A percentile compares a stretch with the other conserved stretches of the same genome.
Evolutionary conservation across 768 basidiomycete genomes (phyloP).

Genomic region (Exidia glandulosa): DNA sequence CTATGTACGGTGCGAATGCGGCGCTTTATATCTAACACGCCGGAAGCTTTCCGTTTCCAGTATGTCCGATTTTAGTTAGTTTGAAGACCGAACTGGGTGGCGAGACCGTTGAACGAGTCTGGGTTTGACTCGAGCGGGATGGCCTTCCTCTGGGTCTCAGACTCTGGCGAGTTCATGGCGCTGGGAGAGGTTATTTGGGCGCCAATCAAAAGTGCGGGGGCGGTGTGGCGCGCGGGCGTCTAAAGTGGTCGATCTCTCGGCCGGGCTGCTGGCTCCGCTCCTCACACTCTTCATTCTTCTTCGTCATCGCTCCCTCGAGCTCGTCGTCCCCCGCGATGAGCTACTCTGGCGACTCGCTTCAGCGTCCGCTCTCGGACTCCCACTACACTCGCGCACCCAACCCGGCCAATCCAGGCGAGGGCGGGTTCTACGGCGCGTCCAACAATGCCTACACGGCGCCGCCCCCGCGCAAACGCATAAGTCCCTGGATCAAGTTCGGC

Average conservation of each 20-base stretch:
- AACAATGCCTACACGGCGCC: background rate
- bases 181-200: too few relatives aligned
- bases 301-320: background rate
- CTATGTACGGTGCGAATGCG: too few relatives aligned
- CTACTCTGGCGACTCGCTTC: background rate
- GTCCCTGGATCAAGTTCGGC: constrained; percentile 69
- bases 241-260: background rate
- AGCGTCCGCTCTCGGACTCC: background rate
- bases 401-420: background rate
- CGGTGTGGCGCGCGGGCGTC: background rate
- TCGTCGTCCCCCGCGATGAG: background rate
- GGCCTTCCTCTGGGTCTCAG: background rate
- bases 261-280: background rate
- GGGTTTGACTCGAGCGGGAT: constrained; percentile 2
- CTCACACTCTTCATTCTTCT: background rate
- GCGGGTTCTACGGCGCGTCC: background rate
- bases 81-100: background rate
- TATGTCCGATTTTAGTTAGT: too few relatives aligned
- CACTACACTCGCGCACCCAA: background rate
- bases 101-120: background rate
- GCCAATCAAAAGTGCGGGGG: background rate
- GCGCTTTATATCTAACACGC: too few relatives aligned
- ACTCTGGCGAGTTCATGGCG: background rate
- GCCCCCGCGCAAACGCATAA: constrained; percentile 38
- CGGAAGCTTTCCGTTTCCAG: too few relatives aligned